Percentiles rank a stretch among this genome's conserved stretches.
These are phyloP conservation scores for Azolla pinnata DNA, from an alignment of 75 land plant genomes.

Conservation along the genomic window DNA sequence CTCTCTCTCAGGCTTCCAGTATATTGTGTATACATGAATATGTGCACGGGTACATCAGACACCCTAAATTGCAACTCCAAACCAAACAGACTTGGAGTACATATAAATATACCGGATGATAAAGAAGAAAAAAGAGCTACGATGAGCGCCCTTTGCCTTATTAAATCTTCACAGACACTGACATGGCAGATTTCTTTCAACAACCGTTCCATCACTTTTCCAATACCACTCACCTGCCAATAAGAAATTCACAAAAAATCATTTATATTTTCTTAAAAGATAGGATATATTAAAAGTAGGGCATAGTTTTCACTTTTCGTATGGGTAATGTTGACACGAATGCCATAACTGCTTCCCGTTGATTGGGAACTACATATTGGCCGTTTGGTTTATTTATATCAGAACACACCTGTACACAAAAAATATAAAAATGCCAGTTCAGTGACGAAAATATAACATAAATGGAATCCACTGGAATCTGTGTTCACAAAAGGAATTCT, in stretches of 20 bases:
- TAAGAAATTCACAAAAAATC: too few relatives aligned
- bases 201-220: constrained; percentile 75
- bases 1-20: too few relatives aligned
- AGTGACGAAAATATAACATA: neutral
- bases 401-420: constrained; percentile 68
- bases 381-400: constrained; percentile 96
- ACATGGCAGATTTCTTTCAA: constrained; percentile 57
- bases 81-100: neutral
- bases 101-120: constrained; percentile 43
- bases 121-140: constrained; percentile 64
- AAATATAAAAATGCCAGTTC: neutral
- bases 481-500: too few relatives aligned
- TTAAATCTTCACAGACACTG: constrained; percentile 58
- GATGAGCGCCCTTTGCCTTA: constrained; percentile 45
- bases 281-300: too few relatives aligned
- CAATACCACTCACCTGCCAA: constrained; percentile 77
- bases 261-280: too few relatives aligned
- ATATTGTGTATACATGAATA: too few relatives aligned
- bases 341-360: constrained; percentile 50
- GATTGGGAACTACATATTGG: constrained; percentile 72
- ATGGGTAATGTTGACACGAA: constrained; percentile 81
- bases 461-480: too few relatives aligned
- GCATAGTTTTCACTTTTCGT: too few relatives aligned
- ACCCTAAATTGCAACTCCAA: too few relatives aligned
- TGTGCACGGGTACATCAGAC: too few relatives aligned